These are phyloP conservation scores for Podospora fimiseda DNA, from an alignment of 495 filamentous ascomycete species.

Conservation along the genomic window DNA sequence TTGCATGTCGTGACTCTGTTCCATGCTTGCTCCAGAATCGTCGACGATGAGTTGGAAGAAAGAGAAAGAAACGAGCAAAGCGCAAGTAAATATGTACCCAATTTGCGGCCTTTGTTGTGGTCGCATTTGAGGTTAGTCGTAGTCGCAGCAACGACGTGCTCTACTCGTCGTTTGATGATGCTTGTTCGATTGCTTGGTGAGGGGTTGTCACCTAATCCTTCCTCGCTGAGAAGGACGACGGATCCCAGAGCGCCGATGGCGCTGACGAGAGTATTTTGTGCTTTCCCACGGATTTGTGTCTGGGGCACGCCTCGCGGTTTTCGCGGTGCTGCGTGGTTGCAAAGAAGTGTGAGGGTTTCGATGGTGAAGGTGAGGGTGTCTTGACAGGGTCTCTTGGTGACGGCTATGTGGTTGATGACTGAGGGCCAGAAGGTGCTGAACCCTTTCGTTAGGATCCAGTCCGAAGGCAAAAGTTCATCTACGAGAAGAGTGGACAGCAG, in stretches of 20 bases:
- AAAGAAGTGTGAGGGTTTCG: slow-evolving; percentile 30
- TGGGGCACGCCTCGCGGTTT: slow-evolving; percentile 10
- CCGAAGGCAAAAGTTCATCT: slow-evolving; percentile 27
- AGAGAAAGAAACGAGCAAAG: slow-evolving; percentile 23
- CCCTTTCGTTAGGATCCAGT: slow-evolving; percentile 39
- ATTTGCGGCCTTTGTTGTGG: slow-evolving; percentile 8
- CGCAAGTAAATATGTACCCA: slow-evolving; percentile 23
- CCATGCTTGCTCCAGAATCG: slow-evolving; percentile 17
- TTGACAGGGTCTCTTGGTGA: slow-evolving; percentile 19
- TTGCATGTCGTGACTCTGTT: slow-evolving; percentile 2
- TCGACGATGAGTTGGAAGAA: background rate
- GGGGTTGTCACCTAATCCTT: background rate
- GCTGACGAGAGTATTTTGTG: slow-evolving; percentile 14
- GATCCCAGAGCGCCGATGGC: slow-evolving; percentile 16
- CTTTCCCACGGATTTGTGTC: slow-evolving; percentile 9
- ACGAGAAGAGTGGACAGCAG: slow-evolving; percentile 32
- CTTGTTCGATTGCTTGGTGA: background rate
- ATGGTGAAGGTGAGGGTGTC: slow-evolving; percentile 34
- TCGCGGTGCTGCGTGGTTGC: slow-evolving; percentile 12
- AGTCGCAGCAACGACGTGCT: slow-evolving; percentile 15
- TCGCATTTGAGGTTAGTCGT: slow-evolving; percentile 4
- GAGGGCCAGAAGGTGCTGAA: slow-evolving; percentile 35
- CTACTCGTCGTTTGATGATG: slow-evolving; percentile 14
- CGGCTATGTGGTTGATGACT: slow-evolving; percentile 25
- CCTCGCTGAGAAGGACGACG: slow-evolving; percentile 16